Evolutionary conservation across 2,329 filamentous ascomycete genomes (phyloP).

Genomic region (Periconia digitata): DNA sequence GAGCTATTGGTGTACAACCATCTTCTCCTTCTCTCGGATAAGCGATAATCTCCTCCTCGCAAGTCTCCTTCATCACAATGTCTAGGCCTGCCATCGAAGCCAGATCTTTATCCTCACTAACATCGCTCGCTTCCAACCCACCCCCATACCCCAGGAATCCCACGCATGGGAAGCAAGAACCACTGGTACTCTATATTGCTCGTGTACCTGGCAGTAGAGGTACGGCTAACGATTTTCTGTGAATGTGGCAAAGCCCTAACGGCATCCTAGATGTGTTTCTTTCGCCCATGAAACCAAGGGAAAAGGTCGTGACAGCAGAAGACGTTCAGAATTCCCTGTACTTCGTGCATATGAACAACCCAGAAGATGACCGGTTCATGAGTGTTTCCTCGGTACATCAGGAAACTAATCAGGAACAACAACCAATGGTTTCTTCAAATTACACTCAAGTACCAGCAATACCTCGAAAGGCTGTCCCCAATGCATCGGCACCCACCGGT

Average conservation of each 20-base stretch:
- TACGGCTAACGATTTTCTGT: slow-evolving; percentile 44
- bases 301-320: slow-evolving; percentile 84
- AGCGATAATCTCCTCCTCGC: too few species aligned
- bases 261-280: slow-evolving; percentile 75
- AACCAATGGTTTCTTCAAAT: slow-evolving; percentile 9
- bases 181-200: slow-evolving; percentile 86
- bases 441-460: slow-evolving; percentile 19
- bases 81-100: slow-evolving; percentile 65
- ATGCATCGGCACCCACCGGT: slow-evolving; percentile 5
- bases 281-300: slow-evolving; percentile 83
- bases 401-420: slow-evolving; percentile 14
- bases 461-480: slow-evolving; percentile 34
- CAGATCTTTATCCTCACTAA: slow-evolving; percentile 77
- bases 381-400: slow-evolving; percentile 11
- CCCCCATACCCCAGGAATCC: slow-evolving; percentile 82
- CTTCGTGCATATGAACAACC: slow-evolving; percentile 78
- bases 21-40: too few species aligned
- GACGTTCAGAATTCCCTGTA: slow-evolving; percentile 89
- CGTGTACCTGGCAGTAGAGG: slow-evolving; percentile 89
- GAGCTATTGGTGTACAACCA: too few species aligned
- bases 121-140: slow-evolving; percentile 79
- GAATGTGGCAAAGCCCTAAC: slow-evolving; percentile 17
- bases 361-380: slow-evolving; percentile 51
- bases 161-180: slow-evolving; percentile 66
- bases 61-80: too few species aligned